Conservation (phyloP, 768 basidiomycete genomes). For the Suillus occidentalis region DNA sequence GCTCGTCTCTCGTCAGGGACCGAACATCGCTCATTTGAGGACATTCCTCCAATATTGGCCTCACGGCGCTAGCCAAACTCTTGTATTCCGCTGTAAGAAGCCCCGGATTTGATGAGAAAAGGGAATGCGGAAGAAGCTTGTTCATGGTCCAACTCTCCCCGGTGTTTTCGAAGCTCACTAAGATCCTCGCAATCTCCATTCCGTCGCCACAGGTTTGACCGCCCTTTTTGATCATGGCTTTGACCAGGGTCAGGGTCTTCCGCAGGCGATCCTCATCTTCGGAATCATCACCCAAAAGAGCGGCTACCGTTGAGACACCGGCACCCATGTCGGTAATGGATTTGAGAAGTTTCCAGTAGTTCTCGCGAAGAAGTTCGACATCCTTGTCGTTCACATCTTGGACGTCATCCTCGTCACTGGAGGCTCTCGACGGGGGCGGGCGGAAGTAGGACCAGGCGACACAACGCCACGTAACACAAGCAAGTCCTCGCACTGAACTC, state of each 20-base stretch:
- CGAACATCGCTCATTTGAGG: conserved; percentile 54
- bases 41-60: conserved; percentile 53
- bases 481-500: conserved; percentile 61
- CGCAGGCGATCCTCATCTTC: conserved; percentile 43
- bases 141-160: conserved; percentile 44
- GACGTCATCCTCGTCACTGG: conserved; percentile 26
- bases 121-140: conserved; percentile 48
- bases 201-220: conserved; percentile 53
- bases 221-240: conserved; percentile 56
- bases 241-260: conserved; percentile 50
- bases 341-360: conserved; percentile 49
- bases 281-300: conserved; percentile 44
- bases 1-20: conserved; percentile 56
- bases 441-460: conserved; percentile 67
- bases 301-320: conserved; percentile 57
- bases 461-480: conserved; percentile 64
- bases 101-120: conserved; percentile 60
- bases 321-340: conserved; percentile 58
- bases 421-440: conserved; percentile 35
- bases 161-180: conserved; percentile 37
- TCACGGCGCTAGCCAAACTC: conserved; percentile 46
- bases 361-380: conserved; percentile 29
- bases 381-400: conserved; percentile 24
- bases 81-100: conserved; percentile 54
- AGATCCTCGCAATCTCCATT: conserved; percentile 46